phyloP scores from a whole-genome alignment of 345 rosid species.

The Eucalyptus viminalis region DNA sequence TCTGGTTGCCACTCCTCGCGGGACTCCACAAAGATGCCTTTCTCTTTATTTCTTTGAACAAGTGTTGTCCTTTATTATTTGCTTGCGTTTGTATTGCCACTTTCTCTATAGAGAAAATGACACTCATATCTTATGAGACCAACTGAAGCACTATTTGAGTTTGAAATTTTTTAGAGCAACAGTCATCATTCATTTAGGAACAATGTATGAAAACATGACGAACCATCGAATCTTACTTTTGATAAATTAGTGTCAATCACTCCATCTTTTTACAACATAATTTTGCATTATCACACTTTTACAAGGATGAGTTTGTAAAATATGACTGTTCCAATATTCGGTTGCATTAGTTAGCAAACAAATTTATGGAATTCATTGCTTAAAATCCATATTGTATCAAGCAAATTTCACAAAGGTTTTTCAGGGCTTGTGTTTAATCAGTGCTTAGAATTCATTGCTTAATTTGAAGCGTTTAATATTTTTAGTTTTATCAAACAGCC shows the following conservation, averaged over 20 bases:
- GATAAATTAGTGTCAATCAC: background rate
- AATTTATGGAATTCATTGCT: background rate
- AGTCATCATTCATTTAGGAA: accelerated
- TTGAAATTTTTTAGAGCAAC: background rate
- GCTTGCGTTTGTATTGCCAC: accelerated
- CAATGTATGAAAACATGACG: accelerated
- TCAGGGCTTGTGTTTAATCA: too few relatives aligned
- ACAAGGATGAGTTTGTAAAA: background rate
- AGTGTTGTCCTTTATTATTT: background rate
- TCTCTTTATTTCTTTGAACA: background rate
- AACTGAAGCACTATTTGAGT: accelerated
- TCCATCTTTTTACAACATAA: background rate
- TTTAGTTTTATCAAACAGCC: too few relatives aligned
- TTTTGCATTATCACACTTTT: background rate
- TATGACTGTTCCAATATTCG: background rate
- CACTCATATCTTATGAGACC: background rate
- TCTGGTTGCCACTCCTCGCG: too few relatives aligned
- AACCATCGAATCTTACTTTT: background rate
- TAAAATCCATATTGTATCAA: background rate
- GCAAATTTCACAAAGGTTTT: too few relatives aligned
- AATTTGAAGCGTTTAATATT: too few relatives aligned
- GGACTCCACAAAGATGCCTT: background rate
- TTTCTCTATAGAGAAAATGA: background rate
- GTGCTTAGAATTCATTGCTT: too few relatives aligned
- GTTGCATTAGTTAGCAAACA: background rate